These are phyloP conservation scores for Grosmannia serpens DNA, from an alignment of 2,329 filamentous ascomycete species.

Conservation along the genomic window DNA sequence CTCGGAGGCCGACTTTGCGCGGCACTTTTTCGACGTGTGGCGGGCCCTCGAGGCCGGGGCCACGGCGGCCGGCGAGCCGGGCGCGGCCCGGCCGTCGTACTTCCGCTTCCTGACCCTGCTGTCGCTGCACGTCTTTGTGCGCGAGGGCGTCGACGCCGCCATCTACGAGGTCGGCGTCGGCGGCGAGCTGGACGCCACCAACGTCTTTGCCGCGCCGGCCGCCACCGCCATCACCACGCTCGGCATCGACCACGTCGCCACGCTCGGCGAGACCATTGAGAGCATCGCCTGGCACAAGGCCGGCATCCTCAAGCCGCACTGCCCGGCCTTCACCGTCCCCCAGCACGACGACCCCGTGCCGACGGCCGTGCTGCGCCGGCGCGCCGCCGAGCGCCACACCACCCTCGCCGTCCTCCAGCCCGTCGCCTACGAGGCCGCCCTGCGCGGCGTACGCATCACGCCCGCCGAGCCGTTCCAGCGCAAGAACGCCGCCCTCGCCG, in stretches of 20 bases:
- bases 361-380: slow-evolving; percentile 33
- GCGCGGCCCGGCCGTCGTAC: slow-evolving; percentile 38
- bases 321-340: slow-evolving; percentile 44
- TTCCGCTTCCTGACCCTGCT: slow-evolving; percentile 54
- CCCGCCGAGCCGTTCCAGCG: slow-evolving; percentile 13
- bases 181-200: slow-evolving; percentile 58
- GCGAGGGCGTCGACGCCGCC: slow-evolving; percentile 48
- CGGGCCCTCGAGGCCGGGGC: slow-evolving; percentile 28
- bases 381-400: slow-evolving; percentile 36
- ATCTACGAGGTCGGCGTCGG: slow-evolving; percentile 59
- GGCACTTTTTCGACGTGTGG: slow-evolving; percentile 60
- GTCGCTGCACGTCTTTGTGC: slow-evolving; percentile 54
- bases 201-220: slow-evolving; percentile 44
- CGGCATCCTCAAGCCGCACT: slow-evolving; percentile 52
- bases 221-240: slow-evolving; percentile 53
- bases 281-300: slow-evolving; percentile 65
- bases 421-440: slow-evolving; percentile 1
- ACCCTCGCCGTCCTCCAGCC: slow-evolving; percentile 13
- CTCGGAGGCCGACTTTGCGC: slow-evolving; percentile 45
- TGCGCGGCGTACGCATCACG: slow-evolving; percentile 6
- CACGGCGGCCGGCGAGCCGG: slow-evolving; percentile 18
- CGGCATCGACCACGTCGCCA: slow-evolving; percentile 55
- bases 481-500: slow-evolving; percentile 16
- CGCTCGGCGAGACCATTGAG: slow-evolving; percentile 50
- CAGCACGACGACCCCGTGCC: slow-evolving; percentile 34